These are phyloP conservation scores for Phalaenopsis aphrodite DNA, from an alignment of 106 monocot genomes.

Conservation along the genomic window DNA sequence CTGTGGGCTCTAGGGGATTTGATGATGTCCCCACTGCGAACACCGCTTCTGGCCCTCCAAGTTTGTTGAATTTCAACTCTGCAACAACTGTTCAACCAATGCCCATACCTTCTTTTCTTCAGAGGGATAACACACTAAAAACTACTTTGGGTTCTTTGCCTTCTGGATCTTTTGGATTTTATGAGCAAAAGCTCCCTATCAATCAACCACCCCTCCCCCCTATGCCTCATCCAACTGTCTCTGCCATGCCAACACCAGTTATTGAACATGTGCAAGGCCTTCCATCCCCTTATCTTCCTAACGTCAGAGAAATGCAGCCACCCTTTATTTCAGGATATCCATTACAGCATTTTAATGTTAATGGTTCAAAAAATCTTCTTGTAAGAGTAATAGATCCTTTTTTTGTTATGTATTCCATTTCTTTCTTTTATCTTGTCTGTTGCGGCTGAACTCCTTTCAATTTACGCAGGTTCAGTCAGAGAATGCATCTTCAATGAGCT, in stretches of 20 bases:
- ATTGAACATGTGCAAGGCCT: conserved; percentile 31
- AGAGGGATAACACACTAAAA: conserved; percentile 34
- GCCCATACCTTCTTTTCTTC: conserved; percentile 24
- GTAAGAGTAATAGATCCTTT: conserved; percentile 15
- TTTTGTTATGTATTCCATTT: background rate
- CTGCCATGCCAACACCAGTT: conserved; percentile 28
- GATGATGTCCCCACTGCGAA: conserved; percentile 15
- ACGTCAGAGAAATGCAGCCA: conserved; percentile 45
- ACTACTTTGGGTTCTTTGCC: conserved; percentile 22
- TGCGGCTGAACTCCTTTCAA: background rate
- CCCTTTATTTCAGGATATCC: conserved; percentile 68
- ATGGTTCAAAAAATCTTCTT: conserved; percentile 32
- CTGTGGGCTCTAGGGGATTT: conserved; percentile 16
- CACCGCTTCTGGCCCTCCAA: conserved; percentile 18
- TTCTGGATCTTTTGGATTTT: conserved; percentile 39
- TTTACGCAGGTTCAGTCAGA: conserved; percentile 54
- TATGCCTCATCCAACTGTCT: conserved; percentile 58
- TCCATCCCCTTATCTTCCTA: conserved; percentile 26
- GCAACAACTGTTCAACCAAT: conserved; percentile 22
- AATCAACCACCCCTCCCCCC: conserved; percentile 87
- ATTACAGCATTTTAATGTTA: conserved; percentile 38
- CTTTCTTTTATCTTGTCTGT: background rate
- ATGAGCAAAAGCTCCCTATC: conserved; percentile 31
- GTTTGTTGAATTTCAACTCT: conserved; percentile 16
- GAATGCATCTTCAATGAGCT: conserved; percentile 23